Evolutionary conservation across 208 protist genomes (phyloP), one percentile per base, ranked within the genome.

Genomic region (Angomonas desouzai): DNA sequence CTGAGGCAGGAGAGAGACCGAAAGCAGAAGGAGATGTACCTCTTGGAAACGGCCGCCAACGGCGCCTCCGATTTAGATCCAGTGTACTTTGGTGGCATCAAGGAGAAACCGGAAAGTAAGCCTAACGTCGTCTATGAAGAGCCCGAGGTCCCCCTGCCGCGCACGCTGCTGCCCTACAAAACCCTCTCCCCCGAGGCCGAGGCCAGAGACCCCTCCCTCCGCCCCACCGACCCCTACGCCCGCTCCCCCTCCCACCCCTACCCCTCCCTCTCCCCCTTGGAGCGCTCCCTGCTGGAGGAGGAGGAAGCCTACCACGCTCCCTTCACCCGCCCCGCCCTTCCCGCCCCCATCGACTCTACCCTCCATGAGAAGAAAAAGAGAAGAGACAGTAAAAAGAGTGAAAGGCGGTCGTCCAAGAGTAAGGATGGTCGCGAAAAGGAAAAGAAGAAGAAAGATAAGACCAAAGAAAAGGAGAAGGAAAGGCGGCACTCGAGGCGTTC

Each of bases 1-100:
- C 67, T 84, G 48, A 72, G 70, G 6, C 20, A 57, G 29, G 11
- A 10, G 3, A 57, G 30, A 13, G 65, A 55, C 22, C 23, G 57
- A 1, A 48, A 58, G 23, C 63, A 64, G 49, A 55, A 66, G 51
- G 48, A 61, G 55, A 55, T 38, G 18, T 34, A 58, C 2, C 45
- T 36, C 29, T 51, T 57, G 25, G 29, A 29, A 16, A 57, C 51
- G 6, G 51, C 51, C 27, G 22, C 29, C 13, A 25, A 10, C 7
- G 51, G 51, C n/a, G 22, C 51, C 29, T 3, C 28, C 3, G 51
- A 29, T n/a, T 3, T 3, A 16, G 51, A 57, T 23, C 11, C 25
- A 7, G 4, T 57, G 9, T 25, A n/a, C 23, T 16, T 7, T 34
- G 51, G 51, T 20, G 25, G 51, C 6, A 4, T 4, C 51, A 29